Conservation (phyloP, 495 filamentous ascomycete genomes). For the Talaromyces ruber region DNA sequence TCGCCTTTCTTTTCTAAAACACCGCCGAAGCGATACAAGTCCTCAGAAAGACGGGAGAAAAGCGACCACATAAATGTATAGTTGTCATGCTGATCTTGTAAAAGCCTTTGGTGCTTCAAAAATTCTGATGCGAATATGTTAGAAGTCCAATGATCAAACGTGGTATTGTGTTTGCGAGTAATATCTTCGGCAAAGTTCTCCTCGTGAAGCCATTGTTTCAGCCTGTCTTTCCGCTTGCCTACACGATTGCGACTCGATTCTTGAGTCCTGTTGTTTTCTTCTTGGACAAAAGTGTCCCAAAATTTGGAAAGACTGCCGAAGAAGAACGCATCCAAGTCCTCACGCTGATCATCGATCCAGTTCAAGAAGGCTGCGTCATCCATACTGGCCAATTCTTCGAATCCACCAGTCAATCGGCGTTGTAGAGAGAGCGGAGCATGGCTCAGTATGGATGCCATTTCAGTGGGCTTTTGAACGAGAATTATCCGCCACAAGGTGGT, state of each 20-base stretch:
- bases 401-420: slow-evolving; percentile 62
- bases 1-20: slow-evolving; percentile 58
- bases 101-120: slow-evolving; percentile 74
- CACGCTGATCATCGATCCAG: slow-evolving; percentile 82
- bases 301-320: slow-evolving; percentile 64
- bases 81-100: slow-evolving; percentile 91
- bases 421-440: slow-evolving; percentile 62
- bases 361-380: slow-evolving; percentile 78
- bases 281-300: slow-evolving; percentile 77
- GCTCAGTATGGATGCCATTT: slow-evolving; percentile 61
- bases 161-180: slow-evolving; percentile 69
- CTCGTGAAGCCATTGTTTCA: slow-evolving; percentile 68
- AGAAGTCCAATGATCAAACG: slow-evolving; percentile 82
- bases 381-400: slow-evolving; percentile 74
- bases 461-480: slow-evolving; percentile 86
- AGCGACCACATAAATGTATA: slow-evolving; percentile 62
- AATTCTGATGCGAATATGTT: slow-evolving; percentile 91
- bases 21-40: slow-evolving; percentile 67
- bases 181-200: slow-evolving; percentile 59
- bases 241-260: slow-evolving; percentile 61
- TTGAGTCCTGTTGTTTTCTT: slow-evolving; percentile 69
- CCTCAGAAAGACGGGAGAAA: slow-evolving; percentile 63
- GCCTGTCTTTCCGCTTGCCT: slow-evolving; percentile 66
- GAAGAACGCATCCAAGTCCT: slow-evolving; percentile 73
- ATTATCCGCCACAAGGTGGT: slow-evolving; percentile 83